Conservation (phyloP, 805 yeast species). For the Yamadazyma akitaensis region DNA sequence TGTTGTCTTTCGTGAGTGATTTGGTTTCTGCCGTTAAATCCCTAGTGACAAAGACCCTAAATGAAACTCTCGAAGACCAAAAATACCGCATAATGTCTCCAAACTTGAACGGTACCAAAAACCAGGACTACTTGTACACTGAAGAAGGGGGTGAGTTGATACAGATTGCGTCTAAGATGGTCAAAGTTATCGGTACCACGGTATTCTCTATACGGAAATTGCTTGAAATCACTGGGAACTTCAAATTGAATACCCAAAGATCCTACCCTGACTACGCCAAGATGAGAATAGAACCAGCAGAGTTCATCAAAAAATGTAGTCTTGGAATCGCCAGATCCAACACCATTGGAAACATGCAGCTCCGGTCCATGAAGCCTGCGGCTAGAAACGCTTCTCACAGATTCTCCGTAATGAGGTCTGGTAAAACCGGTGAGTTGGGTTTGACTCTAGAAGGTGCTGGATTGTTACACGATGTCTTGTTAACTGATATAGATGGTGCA, state of each 20-base stretch:
- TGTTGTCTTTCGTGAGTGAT: constrained; percentile 60
- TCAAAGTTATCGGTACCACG: constrained; percentile 49
- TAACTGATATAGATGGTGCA: constrained; percentile 26
- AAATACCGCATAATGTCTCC: constrained; percentile 14
- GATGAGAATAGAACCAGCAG: constrained; percentile 56
- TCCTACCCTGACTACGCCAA: constrained; percentile 62
- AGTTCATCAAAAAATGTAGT: constrained; percentile 60
- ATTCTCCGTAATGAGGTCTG: constrained; percentile 50
- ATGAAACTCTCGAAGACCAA: constrained; percentile 36
- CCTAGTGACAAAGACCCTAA: constrained; percentile 53
- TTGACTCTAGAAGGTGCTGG: constrained; percentile 48
- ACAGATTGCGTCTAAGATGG: constrained; percentile 57
- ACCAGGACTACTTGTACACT: constrained; percentile 49
- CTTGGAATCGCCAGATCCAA: constrained; percentile 50
- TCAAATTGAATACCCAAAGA: constrained; percentile 54
- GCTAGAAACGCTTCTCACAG: constrained; percentile 32
- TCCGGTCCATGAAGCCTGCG: constrained; percentile 17
- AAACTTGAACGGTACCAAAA: not conserved
- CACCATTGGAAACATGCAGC: constrained; percentile 21
- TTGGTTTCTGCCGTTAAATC: constrained; percentile 62
- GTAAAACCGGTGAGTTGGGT: constrained; percentile 47
- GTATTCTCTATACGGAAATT: constrained; percentile 49
- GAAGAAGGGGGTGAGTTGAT: constrained; percentile 66
- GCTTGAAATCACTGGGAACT: constrained; percentile 61
- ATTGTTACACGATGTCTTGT: constrained; percentile 34